phyloP scores from a whole-genome alignment of 2,329 filamentous ascomycete genomes.

The Penicillium sp. region DNA sequence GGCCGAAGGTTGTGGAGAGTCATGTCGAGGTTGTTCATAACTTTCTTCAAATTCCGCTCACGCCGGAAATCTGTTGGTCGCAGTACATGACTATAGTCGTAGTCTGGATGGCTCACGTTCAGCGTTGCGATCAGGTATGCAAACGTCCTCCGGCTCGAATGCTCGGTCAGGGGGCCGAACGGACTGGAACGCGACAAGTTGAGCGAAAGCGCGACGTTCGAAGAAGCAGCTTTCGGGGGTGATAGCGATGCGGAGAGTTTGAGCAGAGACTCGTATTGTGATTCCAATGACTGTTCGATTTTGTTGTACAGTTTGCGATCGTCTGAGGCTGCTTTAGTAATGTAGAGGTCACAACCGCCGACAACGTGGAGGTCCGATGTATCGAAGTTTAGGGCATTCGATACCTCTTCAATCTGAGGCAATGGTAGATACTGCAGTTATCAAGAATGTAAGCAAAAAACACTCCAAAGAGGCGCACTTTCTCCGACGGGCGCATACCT shows the following conservation, averaged over 20 bases:
- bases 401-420: conserved; percentile 85
- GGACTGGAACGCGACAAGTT: conserved; percentile 83
- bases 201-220: conserved; percentile 57
- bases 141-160: conserved; percentile 85
- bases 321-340: conserved; percentile 88
- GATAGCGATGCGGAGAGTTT: conserved; percentile 84
- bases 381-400: conserved; percentile 90
- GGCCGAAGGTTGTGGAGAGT: conserved; percentile 84
- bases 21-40: conserved; percentile 84
- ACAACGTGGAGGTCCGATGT: conserved; percentile 88
- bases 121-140: conserved; percentile 94
- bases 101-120: conserved; percentile 92
- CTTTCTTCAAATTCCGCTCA: conserved; percentile 71
- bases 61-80: conserved; percentile 85
- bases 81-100: conserved; percentile 92
- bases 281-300: conserved; percentile 87
- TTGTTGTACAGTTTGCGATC: conserved; percentile 98
- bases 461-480: neutral
- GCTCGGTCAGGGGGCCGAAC: conserved; percentile 84
- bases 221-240: conserved; percentile 64
- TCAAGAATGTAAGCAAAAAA: neutral
- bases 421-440: conserved; percentile 78
- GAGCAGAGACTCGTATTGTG: conserved; percentile 83
- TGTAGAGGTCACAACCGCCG: conserved; percentile 94
- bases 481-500: conserved; percentile 3